Conservation (phyloP, 2,329 filamentous ascomycete genomes). For the Pseudogymnoascus sp. region DNA sequence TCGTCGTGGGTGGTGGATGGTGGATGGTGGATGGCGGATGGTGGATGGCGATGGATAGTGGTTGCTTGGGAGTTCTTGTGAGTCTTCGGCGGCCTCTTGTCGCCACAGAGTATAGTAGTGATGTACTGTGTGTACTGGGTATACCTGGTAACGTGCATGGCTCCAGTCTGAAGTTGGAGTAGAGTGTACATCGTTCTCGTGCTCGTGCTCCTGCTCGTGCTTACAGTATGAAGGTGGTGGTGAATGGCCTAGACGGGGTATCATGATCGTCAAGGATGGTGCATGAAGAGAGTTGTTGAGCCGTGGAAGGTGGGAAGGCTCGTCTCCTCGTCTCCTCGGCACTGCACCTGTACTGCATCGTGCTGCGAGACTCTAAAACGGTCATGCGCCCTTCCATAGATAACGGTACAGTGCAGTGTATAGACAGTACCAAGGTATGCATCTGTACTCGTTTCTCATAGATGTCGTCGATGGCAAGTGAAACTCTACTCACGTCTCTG, state of each 20-base stretch:
- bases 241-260: not conserved
- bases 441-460: no score
- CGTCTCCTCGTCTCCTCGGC: not conserved
- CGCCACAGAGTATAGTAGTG: conserved; percentile 1
- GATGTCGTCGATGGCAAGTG: not conserved
- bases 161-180: not conserved
- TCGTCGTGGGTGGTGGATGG: not conserved
- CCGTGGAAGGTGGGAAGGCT: not conserved
- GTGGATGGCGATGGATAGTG: not conserved
- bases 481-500: not conserved
- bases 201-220: not conserved
- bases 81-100: not conserved
- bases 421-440: no score
- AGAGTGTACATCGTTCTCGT: not conserved
- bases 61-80: not conserved
- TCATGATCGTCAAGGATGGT: not conserved
- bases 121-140: not conserved
- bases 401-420: not conserved
- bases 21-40: not conserved
- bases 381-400: not conserved
- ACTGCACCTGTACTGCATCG: not conserved
- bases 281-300: not conserved
- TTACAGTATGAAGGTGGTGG: not conserved
- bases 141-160: not conserved
- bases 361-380: not conserved